phyloP scores from a whole-genome alignment of 441 rosid species.

The Pelargonium citronellum region DNA sequence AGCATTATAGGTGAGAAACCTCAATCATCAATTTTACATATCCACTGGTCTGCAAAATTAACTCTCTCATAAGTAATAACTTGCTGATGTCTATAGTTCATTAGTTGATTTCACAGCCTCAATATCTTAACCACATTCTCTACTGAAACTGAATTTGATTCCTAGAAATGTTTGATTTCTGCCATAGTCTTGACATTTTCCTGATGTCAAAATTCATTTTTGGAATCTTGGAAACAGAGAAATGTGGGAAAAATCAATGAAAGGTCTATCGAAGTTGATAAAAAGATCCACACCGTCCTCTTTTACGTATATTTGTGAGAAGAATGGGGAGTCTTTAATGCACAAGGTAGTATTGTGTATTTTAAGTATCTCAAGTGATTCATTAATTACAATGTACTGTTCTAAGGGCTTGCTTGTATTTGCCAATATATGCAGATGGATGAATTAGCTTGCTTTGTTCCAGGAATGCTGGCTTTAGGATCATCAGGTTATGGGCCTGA shows the following conservation, averaged over 20 bases:
- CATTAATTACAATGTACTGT: conserved; percentile 5
- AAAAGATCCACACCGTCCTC: conserved; percentile 78
- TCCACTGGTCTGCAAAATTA: neutral
- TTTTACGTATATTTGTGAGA: conserved; percentile 84
- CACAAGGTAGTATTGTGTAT: conserved; percentile 53
- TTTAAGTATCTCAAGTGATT: conserved; percentile 12
- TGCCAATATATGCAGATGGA: conserved; percentile 65
- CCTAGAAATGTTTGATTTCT: too few species aligned
- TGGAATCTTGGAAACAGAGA: conserved; percentile 51
- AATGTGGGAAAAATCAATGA: conserved; percentile 99
- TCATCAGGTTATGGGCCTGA: conserved; percentile 67
- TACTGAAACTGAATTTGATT: neutral
- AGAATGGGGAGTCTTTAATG: conserved; percentile 48
- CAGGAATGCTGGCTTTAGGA: conserved; percentile 99
- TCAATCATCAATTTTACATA: neutral
- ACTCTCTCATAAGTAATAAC: neutral
- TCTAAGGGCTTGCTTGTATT: conserved; percentile 15
- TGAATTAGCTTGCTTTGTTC: conserved; percentile 98
- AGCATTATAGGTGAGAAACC: conserved; percentile 59
- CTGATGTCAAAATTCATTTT: conserved; percentile 17
- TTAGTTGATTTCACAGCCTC: neutral
- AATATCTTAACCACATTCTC: conserved; percentile 1
- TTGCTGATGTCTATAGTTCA: neutral
- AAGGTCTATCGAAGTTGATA: conserved; percentile 75
- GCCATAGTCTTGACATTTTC: neutral